A percentile compares a stretch with the other conserved stretches of the same genome.
Conservation (phyloP, 1,284 basidiomycete species). For the Sanghuangporus sanghuang region DNA sequence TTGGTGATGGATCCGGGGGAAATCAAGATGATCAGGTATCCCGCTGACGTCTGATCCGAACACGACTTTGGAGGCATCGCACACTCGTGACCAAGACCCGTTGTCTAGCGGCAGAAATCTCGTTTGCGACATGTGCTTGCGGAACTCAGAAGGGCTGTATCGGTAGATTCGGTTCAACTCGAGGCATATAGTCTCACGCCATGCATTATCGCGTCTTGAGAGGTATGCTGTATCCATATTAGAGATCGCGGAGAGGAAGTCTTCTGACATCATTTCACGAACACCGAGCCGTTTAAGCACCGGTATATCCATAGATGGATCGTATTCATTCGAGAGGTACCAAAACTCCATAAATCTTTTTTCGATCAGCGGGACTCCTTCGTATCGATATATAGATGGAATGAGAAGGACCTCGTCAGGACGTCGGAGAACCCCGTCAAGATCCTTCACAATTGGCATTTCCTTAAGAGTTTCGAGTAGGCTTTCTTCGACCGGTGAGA, state of each 20-base stretch:
- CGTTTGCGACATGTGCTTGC: not conserved
- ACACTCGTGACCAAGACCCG: not conserved
- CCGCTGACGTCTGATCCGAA: conserved; percentile 1
- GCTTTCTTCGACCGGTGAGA: not conserved
- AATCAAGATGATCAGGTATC: conserved; percentile 16
- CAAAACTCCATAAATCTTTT: not conserved
- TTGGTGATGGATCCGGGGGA: conserved; percentile 13
- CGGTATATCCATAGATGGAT: not conserved
- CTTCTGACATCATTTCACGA: conserved; percentile 13
- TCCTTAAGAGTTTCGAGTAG: not conserved
- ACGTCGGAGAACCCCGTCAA: not conserved
- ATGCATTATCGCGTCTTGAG: not conserved
- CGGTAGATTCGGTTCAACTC: not conserved
- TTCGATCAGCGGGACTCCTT: not conserved
- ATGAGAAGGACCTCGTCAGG: not conserved
- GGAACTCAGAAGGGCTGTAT: not conserved
- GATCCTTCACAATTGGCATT: not conserved
- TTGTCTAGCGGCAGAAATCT: not conserved
- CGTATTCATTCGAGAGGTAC: not conserved
- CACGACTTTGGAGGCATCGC: not conserved
- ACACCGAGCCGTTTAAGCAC: conserved; percentile 17
- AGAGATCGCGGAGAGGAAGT: conserved; percentile 14
- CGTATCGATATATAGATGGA: not conserved
- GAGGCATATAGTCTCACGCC: not conserved
- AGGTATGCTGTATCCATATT: not conserved